phyloP scores from a whole-genome alignment of 129 eudicot genomes.

The carrot (Daucus carota) region DNA sequence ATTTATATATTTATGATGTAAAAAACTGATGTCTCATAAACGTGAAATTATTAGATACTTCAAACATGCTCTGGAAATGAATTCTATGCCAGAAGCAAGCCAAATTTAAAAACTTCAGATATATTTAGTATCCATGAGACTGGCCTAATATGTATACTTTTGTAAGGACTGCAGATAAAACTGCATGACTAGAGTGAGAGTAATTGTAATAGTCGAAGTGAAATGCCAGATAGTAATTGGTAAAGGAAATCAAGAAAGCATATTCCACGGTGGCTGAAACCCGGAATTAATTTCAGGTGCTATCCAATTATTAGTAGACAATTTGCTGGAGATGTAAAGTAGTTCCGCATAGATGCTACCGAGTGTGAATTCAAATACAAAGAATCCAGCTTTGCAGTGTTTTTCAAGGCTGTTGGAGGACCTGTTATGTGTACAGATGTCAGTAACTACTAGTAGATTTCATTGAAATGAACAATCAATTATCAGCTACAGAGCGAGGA shows the following conservation, averaged over 20 bases:
- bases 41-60: too few species aligned
- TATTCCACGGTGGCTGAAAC: neutral
- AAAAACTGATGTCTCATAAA: neutral
- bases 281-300: neutral
- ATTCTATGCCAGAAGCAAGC: too few species aligned
- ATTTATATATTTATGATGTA: too few species aligned
- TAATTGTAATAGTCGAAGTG: neutral
- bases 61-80: too few species aligned
- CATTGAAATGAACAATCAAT: too few species aligned
- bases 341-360: neutral
- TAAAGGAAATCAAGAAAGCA: neutral
- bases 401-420: neutral
- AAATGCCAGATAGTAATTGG: neutral
- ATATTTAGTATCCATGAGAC: neutral
- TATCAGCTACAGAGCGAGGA: neutral
- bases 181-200: neutral
- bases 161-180: neutral
- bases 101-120: too few species aligned
- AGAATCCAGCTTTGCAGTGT: neutral
- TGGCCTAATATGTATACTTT: neutral
- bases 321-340: too few species aligned
- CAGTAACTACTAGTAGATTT: too few species aligned
- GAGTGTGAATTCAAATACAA: neutral
- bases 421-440: too few species aligned
- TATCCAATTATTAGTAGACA: neutral